These are phyloP conservation scores for Talaromyces islandicus DNA, from an alignment of 2,329 filamentous ascomycete genomes.

Conservation along the genomic window DNA sequence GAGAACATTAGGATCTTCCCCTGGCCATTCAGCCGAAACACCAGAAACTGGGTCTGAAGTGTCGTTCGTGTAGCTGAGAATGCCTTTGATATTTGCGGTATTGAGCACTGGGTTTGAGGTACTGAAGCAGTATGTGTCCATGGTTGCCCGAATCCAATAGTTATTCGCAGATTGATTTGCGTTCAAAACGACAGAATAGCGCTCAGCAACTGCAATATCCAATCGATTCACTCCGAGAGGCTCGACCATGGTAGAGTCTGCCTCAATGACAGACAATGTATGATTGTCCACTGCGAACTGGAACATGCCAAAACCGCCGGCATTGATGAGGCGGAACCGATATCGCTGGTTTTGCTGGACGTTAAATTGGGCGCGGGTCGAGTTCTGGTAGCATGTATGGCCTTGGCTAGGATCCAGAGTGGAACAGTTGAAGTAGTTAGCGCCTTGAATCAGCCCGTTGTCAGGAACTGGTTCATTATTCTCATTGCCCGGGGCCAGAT, in stretches of 20 bases:
- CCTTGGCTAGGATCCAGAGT: background rate
- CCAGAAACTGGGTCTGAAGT: background rate
- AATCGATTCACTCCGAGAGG: conserved; percentile 2
- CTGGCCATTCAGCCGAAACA: conserved; percentile 3
- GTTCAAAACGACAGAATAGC: conserved; percentile 41
- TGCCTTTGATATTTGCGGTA: conserved; percentile 9
- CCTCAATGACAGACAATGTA: conserved; percentile 8
- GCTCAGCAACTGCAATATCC: conserved; percentile 5
- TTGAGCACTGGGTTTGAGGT: conserved; percentile 3
- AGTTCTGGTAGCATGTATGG: conserved; percentile 7
- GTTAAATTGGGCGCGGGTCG: conserved; percentile 13
- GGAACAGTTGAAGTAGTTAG: conserved; percentile 15
- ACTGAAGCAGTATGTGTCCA: conserved; percentile 8
- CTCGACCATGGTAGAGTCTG: conserved; percentile 9
- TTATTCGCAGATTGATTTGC: conserved; percentile 30
- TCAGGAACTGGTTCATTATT: conserved; percentile 10
- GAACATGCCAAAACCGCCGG: conserved; percentile 17
- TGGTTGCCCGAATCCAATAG: conserved; percentile 37
- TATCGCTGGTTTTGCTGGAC: conserved; percentile 8
- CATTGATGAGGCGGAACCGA: conserved; percentile 11
- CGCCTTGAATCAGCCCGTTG: conserved; percentile 7
- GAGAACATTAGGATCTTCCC: conserved; percentile 1
- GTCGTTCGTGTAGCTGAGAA: conserved; percentile 5
- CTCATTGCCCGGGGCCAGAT: conserved; percentile 19
- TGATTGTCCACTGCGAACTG: conserved; percentile 17